A percentile compares a stretch with the other conserved stretches of the same genome.
Conservation (phyloP, 495 filamentous ascomycete genomes). For the Penicillium tannophilum region DNA sequence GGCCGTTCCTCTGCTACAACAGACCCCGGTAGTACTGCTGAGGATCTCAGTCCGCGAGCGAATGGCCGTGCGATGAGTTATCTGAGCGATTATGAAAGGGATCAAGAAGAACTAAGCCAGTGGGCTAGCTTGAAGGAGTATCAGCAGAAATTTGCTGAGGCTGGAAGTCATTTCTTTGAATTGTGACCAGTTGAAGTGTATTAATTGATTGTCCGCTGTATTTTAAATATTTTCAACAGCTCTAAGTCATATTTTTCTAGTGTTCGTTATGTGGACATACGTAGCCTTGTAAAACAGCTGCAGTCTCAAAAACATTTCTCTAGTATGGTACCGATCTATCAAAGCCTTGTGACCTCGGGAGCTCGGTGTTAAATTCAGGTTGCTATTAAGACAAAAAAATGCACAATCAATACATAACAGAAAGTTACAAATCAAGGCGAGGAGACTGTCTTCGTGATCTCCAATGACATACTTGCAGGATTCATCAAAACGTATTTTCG, state of each 20-base stretch:
- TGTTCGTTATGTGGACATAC: too few species aligned
- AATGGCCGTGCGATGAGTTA: slow-evolving; percentile 46
- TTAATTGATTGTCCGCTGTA: background rate
- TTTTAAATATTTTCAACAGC: background rate
- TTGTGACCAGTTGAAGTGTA: slow-evolving; percentile 13
- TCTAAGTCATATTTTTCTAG: background rate
- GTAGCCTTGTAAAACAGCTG: too few species aligned
- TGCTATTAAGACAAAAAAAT: background rate
- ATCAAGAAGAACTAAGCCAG: slow-evolving; percentile 69
- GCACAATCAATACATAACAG: background rate
- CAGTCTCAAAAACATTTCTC: too few species aligned
- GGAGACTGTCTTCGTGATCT: background rate
- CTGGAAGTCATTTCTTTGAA: slow-evolving; percentile 54
- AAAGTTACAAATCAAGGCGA: background rate
- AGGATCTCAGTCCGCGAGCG: slow-evolving; percentile 27
- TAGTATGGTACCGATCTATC: too few species aligned
- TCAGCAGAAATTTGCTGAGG: slow-evolving; percentile 69
- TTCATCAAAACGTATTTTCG: too few species aligned
- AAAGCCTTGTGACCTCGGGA: too few species aligned
- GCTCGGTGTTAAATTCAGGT: background rate
- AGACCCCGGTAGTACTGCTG: slow-evolving; percentile 14
- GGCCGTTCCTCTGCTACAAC: slow-evolving; percentile 26
- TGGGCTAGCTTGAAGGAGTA: slow-evolving; percentile 78
- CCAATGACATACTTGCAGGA: background rate
- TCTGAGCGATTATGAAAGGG: slow-evolving; percentile 55